Conservation (phyloP, 2,329 filamentous ascomycete species). For the Endothia cerciana region DNA sequence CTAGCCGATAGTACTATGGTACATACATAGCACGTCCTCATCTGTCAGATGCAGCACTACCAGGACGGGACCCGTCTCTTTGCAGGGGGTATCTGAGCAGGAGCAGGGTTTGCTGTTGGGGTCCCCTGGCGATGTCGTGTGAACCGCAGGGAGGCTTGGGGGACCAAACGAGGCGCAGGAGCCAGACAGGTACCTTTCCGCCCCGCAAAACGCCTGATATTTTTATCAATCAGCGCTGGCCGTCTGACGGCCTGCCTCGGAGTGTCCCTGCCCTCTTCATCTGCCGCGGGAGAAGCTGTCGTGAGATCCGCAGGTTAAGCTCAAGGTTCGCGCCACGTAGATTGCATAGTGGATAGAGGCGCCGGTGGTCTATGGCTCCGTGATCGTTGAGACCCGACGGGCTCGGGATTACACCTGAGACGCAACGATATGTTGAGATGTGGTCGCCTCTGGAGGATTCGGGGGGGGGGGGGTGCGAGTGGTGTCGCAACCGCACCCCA, state of each 20-base stretch:
- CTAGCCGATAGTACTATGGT: not conserved
- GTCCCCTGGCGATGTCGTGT: not conserved
- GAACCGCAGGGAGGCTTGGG: constrained; percentile 13
- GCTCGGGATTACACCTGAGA: too few species aligned
- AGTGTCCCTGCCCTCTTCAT: not conserved
- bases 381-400: not conserved
- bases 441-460: not conserved
- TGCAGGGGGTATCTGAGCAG: not conserved
- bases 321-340: not conserved
- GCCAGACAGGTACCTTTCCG: constrained; percentile 13
- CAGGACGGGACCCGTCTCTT: not conserved
- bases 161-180: constrained; percentile 20
- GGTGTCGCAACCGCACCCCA: constrained; percentile 5
- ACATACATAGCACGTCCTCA: not conserved
- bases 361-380: too few species aligned
- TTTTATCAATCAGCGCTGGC: constrained; percentile 27
- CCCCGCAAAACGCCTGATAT: constrained; percentile 20
- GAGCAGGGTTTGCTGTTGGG: constrained; percentile 13
- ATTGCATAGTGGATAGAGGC: not conserved
- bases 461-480: not conserved
- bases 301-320: not conserved
- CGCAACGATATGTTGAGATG: not conserved
- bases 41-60: constrained; percentile 19
- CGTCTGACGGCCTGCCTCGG: constrained; percentile 16
- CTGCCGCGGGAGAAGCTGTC: not conserved